Evolutionary conservation across 768 basidiomycete genomes (phyloP).

Genomic region (Lentinus tigrinus): DNA sequence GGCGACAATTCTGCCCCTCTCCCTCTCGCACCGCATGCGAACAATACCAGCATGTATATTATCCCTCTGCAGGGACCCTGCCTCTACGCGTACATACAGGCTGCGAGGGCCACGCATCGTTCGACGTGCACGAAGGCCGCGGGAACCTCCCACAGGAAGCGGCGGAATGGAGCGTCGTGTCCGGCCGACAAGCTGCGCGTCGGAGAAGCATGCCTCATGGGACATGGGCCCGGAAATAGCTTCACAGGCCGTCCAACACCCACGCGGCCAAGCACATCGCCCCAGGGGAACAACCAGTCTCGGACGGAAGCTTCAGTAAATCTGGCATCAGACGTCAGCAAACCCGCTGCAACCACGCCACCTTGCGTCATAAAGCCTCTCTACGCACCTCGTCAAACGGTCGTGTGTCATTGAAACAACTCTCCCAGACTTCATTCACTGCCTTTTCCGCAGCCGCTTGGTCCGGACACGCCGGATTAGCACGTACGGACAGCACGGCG

Average conservation of each 20-base stretch:
- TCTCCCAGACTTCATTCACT: constrained; percentile 97
- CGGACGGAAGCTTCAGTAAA: constrained; percentile 6
- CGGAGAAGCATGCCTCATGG: constrained; percentile 9
- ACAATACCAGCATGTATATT: no score
- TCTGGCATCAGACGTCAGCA: constrained; percentile 9
- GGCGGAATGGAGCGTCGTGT: neutral
- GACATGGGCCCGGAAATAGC: constrained; percentile 7
- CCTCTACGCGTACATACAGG: no score
- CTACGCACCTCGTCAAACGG: constrained; percentile 89
- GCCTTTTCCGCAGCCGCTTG: constrained; percentile 77
- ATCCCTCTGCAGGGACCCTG: no score
- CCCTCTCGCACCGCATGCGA: no score
- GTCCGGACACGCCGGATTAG: constrained; percentile 79
- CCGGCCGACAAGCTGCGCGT: constrained; percentile 2
- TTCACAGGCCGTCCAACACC: neutral
- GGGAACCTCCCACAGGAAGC: constrained; percentile 12
- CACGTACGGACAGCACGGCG: constrained; percentile 76
- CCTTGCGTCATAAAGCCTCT: neutral
- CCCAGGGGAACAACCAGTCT: no score
- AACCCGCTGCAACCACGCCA: neutral
- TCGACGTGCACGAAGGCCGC: no score
- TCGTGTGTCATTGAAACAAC: constrained; percentile 91
- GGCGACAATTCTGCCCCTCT: no score
- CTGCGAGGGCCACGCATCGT: no score
- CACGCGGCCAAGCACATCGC: neutral